Evolutionary conservation across 805 yeast genomes (phyloP).

Genomic region (Monosporozyma solicola): DNA sequence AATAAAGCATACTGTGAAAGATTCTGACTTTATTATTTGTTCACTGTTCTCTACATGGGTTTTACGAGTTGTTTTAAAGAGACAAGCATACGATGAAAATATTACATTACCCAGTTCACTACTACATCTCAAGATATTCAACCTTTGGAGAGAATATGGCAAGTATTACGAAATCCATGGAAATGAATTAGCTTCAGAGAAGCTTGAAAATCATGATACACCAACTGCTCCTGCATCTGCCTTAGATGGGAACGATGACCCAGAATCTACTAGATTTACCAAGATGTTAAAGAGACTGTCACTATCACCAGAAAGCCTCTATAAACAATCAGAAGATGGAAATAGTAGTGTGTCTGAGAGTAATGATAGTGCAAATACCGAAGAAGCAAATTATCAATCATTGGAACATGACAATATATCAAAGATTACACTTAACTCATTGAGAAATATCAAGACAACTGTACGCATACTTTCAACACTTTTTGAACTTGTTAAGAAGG

Average conservation of each 20-base stretch:
- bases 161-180: conserved; percentile 65
- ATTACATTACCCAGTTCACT: conserved; percentile 65
- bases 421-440: background rate
- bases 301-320: background rate
- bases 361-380: background rate
- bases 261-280: background rate
- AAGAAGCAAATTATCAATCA: background rate
- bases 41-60: conserved; percentile 58
- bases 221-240: background rate
- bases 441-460: background rate
- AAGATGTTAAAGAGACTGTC: background rate
- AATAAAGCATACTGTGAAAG: conserved; percentile 37
- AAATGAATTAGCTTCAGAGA: conserved; percentile 7
- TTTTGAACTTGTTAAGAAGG: background rate
- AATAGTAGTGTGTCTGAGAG: background rate
- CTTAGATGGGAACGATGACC: background rate
- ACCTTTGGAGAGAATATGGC: conserved; percentile 60
- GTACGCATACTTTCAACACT: background rate
- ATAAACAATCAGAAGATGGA: background rate
- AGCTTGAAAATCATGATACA: conserved; percentile 6
- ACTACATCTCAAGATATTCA: conserved; percentile 69
- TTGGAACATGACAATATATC: background rate
- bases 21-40: conserved; percentile 53
- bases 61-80: conserved; percentile 64
- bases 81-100: conserved; percentile 73